Base-by-base conservation (phyloP, 768 basidiomycete species). In the Pleurotus giganteus region DNA sequence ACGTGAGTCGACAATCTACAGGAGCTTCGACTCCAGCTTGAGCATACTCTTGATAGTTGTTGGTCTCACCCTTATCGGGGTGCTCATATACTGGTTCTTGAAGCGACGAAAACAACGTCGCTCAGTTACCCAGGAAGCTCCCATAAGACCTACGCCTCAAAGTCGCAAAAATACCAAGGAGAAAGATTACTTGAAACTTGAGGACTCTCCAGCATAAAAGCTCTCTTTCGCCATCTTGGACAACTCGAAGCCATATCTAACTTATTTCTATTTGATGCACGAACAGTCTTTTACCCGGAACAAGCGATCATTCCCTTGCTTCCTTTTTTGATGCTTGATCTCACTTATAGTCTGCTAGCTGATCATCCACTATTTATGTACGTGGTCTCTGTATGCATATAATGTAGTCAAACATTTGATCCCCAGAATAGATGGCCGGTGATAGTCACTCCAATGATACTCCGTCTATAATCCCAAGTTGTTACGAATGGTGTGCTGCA, bases 401-500 rank as follows among this genome's bases (percentile, higher is more conserved):
- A n/a, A n/a, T n/a, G n/a, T n/a, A n/a, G n/a, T n/a, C n/a, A n/a
- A n/a, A n/a, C n/a, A n/a, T n/a, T n/a, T n/a, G n/a, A n/a, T n/a
- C n/a, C n/a, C n/a, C n/a, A n/a, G n/a, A n/a, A n/a, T n/a, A n/a
- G n/a, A n/a, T n/a, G n/a, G n/a, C n/a, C n/a, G n/a, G n/a, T n/a
- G n/a, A n/a, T n/a, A n/a, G n/a, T n/a, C n/a, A n/a, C n/a, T n/a
- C n/a, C n/a, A n/a, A n/a, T n/a, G n/a, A n/a, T n/a, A n/a, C n/a
- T n/a, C 12, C 39, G n/a, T 27, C 41, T 56, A 68, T 49, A 65
- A 66, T 11, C 71, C 70, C 53, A 77, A 58, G 57, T 59, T 69
- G 11, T 68, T 65, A 19, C 76, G 69, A 53, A 80, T 75, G 23
- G 66, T 74, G 72, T 69, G 63, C 64, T 78, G 82, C 72, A 72